A percentile compares a stretch with the other conserved stretches of the same genome.
Conservation (phyloP, 805 yeast genomes). For the Kuraishia piskuri region DNA sequence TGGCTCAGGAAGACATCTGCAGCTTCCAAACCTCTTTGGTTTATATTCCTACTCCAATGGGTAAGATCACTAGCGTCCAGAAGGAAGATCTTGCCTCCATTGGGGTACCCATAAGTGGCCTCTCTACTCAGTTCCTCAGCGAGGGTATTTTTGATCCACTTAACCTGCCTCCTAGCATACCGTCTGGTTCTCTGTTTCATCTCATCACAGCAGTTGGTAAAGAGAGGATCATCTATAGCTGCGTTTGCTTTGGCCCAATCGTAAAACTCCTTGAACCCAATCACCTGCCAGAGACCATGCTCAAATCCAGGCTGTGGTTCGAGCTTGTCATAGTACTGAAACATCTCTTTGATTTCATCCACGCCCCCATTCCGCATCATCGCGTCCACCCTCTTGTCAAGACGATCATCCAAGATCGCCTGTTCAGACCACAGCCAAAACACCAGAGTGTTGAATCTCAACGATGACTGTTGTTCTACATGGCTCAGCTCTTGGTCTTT, state of each 20-base stretch:
- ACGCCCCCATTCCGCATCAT: slow-evolving; percentile 71
- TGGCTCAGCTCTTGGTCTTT: slow-evolving; percentile 42
- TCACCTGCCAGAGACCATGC: slow-evolving; percentile 86
- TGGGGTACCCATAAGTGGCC: slow-evolving; percentile 30
- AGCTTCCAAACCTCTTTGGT: slow-evolving; percentile 43
- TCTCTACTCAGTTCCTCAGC: slow-evolving; percentile 51
- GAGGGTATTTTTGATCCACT: slow-evolving; percentile 77
- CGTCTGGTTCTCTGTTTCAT: slow-evolving; percentile 84
- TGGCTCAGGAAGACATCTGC: slow-evolving; percentile 21
- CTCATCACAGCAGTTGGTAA: slow-evolving; percentile 44
- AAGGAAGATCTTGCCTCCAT: slow-evolving; percentile 59
- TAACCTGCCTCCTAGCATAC: slow-evolving; percentile 82
- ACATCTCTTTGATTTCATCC: slow-evolving; percentile 58
- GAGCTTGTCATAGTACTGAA: slow-evolving; percentile 29
- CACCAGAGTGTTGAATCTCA: slow-evolving; percentile 55
- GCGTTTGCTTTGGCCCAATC: slow-evolving; percentile 31
- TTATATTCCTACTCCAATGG: slow-evolving; percentile 53
- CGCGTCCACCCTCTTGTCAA: slow-evolving; percentile 74
- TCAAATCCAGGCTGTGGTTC: slow-evolving; percentile 41
- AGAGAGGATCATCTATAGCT: slow-evolving; percentile 11
- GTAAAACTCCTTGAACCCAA: slow-evolving; percentile 85
- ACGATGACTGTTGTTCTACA: slow-evolving; percentile 29
- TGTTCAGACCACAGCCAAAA: slow-evolving; percentile 79
- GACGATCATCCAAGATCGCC: slow-evolving; percentile 44
- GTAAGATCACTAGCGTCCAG: slow-evolving; percentile 70